Conservation (phyloP, 352 stramenopile genomes). For the Phytophthora syringae region DNA sequence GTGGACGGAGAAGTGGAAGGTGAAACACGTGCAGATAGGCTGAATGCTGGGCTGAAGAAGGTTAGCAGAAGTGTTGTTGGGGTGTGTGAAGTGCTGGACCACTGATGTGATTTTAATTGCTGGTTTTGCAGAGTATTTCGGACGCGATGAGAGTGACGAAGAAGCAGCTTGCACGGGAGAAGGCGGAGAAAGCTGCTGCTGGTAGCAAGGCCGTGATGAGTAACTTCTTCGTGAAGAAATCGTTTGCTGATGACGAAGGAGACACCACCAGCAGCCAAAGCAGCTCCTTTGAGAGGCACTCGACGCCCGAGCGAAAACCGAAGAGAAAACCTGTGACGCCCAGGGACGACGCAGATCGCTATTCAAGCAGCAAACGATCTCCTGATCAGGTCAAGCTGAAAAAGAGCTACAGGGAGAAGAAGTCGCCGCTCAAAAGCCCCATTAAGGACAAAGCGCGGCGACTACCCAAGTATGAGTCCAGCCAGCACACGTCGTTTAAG, state of each 20-base stretch:
- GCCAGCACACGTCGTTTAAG: constrained; percentile 25
- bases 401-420: constrained; percentile 11
- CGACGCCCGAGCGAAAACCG: constrained; percentile 8
- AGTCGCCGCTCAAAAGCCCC: constrained; percentile 1
- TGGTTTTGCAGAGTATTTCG: constrained; percentile 25
- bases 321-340: constrained; percentile 24
- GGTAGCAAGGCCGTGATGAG: constrained; percentile 39
- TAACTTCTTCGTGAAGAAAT: constrained; percentile 28
- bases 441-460: constrained; percentile 3
- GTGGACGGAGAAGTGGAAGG: constrained; percentile 67
- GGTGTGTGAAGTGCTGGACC: not conserved
- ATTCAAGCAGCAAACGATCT: constrained; percentile 2
- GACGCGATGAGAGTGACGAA: constrained; percentile 40
- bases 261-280: constrained; percentile 22
- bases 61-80: constrained; percentile 15
- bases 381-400: constrained; percentile 12
- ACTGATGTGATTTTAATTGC: not conserved
- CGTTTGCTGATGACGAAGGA: constrained; percentile 10
- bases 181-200: constrained; percentile 26
- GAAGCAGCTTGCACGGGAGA: constrained; percentile 35
- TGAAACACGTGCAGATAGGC: constrained; percentile 54
- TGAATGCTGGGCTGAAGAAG: constrained; percentile 65
- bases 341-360: constrained; percentile 16
- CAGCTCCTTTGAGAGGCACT: constrained; percentile 13
- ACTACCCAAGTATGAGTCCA: constrained; percentile 10